phyloP scores from a whole-genome alignment of 257 asterid genomes.

The Parsonsia alboflavescens region DNA sequence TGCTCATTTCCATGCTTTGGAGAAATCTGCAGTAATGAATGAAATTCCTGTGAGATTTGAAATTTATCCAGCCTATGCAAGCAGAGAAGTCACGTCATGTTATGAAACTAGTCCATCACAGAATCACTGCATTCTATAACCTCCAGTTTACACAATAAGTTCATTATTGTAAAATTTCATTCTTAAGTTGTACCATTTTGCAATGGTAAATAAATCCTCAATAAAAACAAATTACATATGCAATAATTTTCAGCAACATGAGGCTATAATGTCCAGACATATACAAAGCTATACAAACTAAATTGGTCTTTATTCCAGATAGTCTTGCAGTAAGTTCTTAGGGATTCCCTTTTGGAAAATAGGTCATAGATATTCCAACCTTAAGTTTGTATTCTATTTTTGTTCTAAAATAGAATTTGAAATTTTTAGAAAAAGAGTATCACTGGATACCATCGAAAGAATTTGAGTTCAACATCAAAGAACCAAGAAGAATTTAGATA shows the following conservation, averaged over 20 bases:
- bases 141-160: not conserved
- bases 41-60: not conserved
- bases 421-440: not conserved
- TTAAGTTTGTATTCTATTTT: not conserved
- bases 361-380: not conserved
- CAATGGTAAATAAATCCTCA: not conserved
- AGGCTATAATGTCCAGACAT: not conserved
- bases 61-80: conserved; percentile 7
- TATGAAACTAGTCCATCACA: not conserved
- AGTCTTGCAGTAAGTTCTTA: not conserved
- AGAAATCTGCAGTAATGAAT: conserved; percentile 7
- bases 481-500: conserved; percentile 18
- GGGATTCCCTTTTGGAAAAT: not conserved
- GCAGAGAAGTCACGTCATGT: not conserved
- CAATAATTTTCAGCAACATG: not conserved
- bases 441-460: not conserved
- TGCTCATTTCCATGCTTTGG: conserved; percentile 28
- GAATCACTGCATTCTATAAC: not conserved
- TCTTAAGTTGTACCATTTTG: not conserved
- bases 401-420: not conserved
- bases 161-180: not conserved
- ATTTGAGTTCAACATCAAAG: not conserved
- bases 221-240: not conserved
- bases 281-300: not conserved
- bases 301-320: not conserved